phyloP scores from a whole-genome alignment of 2,329 filamentous ascomycete genomes.

The Pseudocercospora fuligena region DNA sequence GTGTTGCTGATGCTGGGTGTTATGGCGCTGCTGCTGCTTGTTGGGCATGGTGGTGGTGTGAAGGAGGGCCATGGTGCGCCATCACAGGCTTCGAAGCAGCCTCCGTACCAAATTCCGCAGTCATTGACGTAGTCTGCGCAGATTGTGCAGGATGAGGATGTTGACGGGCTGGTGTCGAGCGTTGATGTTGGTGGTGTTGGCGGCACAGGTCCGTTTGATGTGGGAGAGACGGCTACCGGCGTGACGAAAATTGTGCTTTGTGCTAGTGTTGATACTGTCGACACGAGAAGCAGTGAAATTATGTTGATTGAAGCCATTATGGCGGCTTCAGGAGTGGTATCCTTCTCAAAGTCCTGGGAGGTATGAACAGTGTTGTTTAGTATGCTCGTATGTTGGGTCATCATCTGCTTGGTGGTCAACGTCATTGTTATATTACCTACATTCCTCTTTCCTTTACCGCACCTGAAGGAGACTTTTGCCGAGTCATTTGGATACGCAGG shows the following conservation, averaged over 20 bases:
- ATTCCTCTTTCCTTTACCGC: not conserved
- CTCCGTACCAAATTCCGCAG: slow-evolving; percentile 30
- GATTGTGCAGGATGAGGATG: slow-evolving; percentile 13
- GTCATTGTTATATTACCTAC: slow-evolving; percentile 7
- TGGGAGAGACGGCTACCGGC: not conserved
- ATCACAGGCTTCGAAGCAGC: slow-evolving; percentile 26
- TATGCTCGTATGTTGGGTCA: not conserved
- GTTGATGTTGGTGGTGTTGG: not conserved
- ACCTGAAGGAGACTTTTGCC: not conserved
- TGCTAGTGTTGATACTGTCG: not conserved
- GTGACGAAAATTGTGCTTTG: slow-evolving; percentile 7
- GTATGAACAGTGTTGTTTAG: not conserved
- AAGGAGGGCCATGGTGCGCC: not conserved
- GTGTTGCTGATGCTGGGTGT: not conserved
- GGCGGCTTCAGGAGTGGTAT: not conserved
- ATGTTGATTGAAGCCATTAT: not conserved
- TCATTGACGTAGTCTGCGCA: slow-evolving; percentile 35
- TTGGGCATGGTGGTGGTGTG: slow-evolving; percentile 8
- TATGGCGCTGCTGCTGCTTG: not conserved
- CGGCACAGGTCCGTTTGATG: not conserved
- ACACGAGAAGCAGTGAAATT: not conserved
- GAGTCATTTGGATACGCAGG: not conserved
- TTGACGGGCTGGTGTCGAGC: not conserved
- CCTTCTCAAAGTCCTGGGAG: not conserved
- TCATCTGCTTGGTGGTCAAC: not conserved